A percentile compares a stretch with the other conserved stretches of the same genome.
Evolutionary conservation across 140 eudicot species (phyloP).

Genomic region (Ambrosia hybrid): DNA sequence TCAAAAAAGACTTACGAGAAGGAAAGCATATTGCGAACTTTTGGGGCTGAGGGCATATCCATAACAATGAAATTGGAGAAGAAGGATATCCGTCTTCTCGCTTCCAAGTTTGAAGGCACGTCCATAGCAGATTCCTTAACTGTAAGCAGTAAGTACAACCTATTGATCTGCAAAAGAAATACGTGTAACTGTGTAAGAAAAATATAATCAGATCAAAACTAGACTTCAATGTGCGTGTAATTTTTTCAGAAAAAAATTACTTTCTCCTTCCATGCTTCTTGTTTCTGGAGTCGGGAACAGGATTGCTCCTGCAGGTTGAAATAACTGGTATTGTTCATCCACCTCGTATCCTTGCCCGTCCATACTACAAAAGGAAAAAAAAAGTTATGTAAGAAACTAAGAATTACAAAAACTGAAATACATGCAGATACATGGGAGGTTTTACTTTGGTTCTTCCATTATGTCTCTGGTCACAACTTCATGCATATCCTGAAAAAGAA

Average conservation of each 20-base stretch:
- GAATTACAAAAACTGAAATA: neutral
- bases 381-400: slow-evolving; percentile 22
- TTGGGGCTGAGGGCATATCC: slow-evolving; percentile 95
- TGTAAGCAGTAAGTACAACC: slow-evolving; percentile 79
- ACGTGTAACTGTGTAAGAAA: slow-evolving; percentile 10
- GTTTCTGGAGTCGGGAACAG: slow-evolving; percentile 80
- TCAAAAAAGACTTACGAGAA: slow-evolving; percentile 81
- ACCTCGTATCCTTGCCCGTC: slow-evolving; percentile 57
- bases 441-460: slow-evolving; percentile 84
- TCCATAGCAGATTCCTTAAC: slow-evolving; percentile 98
- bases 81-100: slow-evolving; percentile 89
- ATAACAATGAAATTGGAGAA: slow-evolving; percentile 90
- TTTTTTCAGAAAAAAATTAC: slow-evolving; percentile 28
- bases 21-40: slow-evolving; percentile 96
- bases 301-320: slow-evolving; percentile 92
- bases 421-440: neutral
- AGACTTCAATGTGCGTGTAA: neutral
- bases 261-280: slow-evolving; percentile 62
- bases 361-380: slow-evolving; percentile 27
- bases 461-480: slow-evolving; percentile 94
- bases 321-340: slow-evolving; percentile 88
- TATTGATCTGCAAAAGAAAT: slow-evolving; percentile 65
- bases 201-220: neutral
- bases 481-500: slow-evolving; percentile 90
- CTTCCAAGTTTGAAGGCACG: slow-evolving; percentile 91